phyloP scores from a whole-genome alignment of 2,329 filamentous ascomycete genomes.

The Hypoxylon sp. region DNA sequence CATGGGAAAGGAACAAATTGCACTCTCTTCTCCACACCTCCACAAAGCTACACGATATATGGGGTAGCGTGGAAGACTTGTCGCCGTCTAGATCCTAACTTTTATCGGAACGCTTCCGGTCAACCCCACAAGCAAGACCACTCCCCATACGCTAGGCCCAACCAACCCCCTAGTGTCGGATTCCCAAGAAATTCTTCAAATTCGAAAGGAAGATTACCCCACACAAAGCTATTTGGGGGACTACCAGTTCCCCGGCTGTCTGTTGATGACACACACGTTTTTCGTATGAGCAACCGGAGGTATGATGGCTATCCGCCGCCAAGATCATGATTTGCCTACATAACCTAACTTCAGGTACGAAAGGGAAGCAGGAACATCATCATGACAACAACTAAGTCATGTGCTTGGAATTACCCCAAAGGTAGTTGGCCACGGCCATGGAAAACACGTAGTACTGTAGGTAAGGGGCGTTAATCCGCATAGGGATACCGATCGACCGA shows the following conservation, averaged over 20 bases:
- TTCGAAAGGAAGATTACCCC: slow-evolving; percentile 16
- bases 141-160: slow-evolving; percentile 1
- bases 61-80: slow-evolving; percentile 9
- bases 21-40: slow-evolving; percentile 17
- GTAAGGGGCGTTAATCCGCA: slow-evolving; percentile 19
- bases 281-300: too few species aligned
- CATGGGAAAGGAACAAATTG: slow-evolving; percentile 6
- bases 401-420: slow-evolving; percentile 12
- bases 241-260: too few species aligned
- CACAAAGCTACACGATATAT: slow-evolving; percentile 21
- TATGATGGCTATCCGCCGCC: too few species aligned
- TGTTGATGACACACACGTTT: too few species aligned
- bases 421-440: slow-evolving; percentile 5
- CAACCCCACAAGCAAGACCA: slow-evolving; percentile 22
- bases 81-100: slow-evolving; percentile 1
- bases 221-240: slow-evolving; percentile 24
- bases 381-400: too few species aligned
- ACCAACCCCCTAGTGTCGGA: slow-evolving; percentile 9
- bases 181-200: slow-evolving; percentile 11
- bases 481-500: slow-evolving; percentile 27
- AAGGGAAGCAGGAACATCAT: too few species aligned
- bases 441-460: slow-evolving; percentile 11
- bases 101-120: slow-evolving; percentile 19
- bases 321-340: too few species aligned
- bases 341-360: too few species aligned